These are phyloP conservation scores for Fusarium tuaranense DNA, from an alignment of 2,329 filamentous ascomycete species.

Conservation along the genomic window DNA sequence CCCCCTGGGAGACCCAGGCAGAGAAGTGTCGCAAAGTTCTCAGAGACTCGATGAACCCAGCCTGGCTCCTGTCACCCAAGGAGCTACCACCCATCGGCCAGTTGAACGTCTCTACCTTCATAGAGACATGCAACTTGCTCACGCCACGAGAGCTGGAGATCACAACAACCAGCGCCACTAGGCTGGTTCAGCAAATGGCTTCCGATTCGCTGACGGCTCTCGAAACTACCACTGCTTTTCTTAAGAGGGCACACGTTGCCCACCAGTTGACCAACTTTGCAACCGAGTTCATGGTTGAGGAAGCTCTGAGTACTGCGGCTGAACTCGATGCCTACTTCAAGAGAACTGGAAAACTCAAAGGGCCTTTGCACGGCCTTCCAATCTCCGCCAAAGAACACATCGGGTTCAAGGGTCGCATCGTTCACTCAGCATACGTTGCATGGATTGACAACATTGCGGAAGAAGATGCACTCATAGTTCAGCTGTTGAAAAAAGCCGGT, in stretches of 20 bases:
- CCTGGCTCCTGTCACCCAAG: slow-evolving; percentile 9
- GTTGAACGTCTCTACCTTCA: not conserved
- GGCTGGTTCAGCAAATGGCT: not conserved
- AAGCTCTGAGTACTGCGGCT: slow-evolving; percentile 21
- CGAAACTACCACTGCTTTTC: slow-evolving; percentile 24
- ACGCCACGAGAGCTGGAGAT: slow-evolving; percentile 1
- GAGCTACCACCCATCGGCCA: slow-evolving; percentile 3
- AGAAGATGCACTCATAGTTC: slow-evolving; percentile 55
- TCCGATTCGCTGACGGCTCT: slow-evolving; percentile 7
- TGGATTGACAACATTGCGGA: slow-evolving; percentile 18
- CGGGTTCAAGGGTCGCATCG: slow-evolving; percentile 21
- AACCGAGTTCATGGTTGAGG: slow-evolving; percentile 36
- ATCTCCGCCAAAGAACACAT: slow-evolving; percentile 39
- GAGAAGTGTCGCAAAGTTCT: slow-evolving; percentile 18
- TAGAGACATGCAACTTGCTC: not conserved
- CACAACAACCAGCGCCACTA: not conserved
- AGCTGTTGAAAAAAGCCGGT: slow-evolving; percentile 68
- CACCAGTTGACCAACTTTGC: slow-evolving; percentile 37
- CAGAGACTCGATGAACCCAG: slow-evolving; percentile 6
- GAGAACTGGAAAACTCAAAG: not conserved
- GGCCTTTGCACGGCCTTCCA: slow-evolving; percentile 31
- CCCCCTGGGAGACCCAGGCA: slow-evolving; percentile 11
- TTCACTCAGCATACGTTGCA: slow-evolving; percentile 19
- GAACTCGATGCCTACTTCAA: slow-evolving; percentile 25
- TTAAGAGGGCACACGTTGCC: slow-evolving; percentile 29